Evolutionary conservation across 805 yeast genomes (phyloP), one percentile per base, ranked within the genome.

Genomic region (Myxozyma melibiosi): DNA sequence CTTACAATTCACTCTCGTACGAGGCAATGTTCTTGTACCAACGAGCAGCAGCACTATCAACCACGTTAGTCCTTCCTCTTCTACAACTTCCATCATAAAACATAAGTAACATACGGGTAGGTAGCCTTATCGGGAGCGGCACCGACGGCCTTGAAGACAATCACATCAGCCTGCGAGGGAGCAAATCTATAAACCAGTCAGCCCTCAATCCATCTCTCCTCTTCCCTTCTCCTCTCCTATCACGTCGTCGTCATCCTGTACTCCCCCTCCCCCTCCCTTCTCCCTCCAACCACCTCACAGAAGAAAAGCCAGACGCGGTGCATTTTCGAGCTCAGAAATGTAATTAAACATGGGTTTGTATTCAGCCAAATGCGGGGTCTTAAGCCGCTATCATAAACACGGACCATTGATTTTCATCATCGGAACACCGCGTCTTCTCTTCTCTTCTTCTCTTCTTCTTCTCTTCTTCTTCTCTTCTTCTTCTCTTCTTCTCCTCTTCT

Each of bases 1-100:
- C 71, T 66, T 78, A 83, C 73, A 90, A 90, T 77, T 90, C 96
- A 71, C 82, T 90, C 68, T 90, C 80, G 84, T 84, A 88, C 63
- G 97, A 85, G 76, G 96, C 94, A 74, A 92, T 87, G 88, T 92
- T 97, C 86, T 89, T 89, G 84, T 87, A 90, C 97, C 97, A 94
- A 84, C 98, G 91, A 74, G 96, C 79, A 74, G 90, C 90, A 78
- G 88, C 85, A 77, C 58, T 53, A 38, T 11, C 37, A n/a, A 22
- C 13, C 40, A 30, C 14, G 35, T 14, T 16, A 27, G 25, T 18
- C 11, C 20, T 20, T 11, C 7, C 11, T 20, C 34, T n/a, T 20
- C 11, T 9, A 35, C 14, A 27, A 13, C n/a, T n/a, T n/a, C n/a
- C n/a, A 34, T 4, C 37, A 14, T 20, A n/a, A 11, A 35, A 14